Evolutionary conservation across 2,329 filamentous ascomycete species (phyloP).

Genomic region (Colletotrichum sp.): DNA sequence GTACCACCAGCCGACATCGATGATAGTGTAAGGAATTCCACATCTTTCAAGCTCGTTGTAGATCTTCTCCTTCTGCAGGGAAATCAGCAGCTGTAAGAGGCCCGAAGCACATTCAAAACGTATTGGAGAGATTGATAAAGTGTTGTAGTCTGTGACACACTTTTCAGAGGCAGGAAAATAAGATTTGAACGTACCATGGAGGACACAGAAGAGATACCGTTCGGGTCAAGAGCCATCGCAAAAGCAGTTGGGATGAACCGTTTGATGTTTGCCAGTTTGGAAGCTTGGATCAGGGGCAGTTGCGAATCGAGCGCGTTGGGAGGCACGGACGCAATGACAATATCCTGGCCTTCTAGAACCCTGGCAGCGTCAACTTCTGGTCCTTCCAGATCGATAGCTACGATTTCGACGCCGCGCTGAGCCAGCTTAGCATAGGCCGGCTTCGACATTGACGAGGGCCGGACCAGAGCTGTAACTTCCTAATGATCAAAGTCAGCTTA

Average conservation of each 20-base stretch:
- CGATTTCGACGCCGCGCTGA: not conserved
- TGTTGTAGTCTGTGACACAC: too few relatives aligned
- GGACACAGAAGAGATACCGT: not conserved
- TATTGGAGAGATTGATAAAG: too few relatives aligned
- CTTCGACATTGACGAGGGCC: not conserved
- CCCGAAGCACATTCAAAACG: fast-evolving
- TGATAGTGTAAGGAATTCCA: fast-evolving
- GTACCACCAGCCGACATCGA: not conserved
- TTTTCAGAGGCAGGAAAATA: too few relatives aligned
- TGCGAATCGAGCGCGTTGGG: not conserved
- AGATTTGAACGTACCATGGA: not conserved
- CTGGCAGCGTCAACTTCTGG: not conserved
- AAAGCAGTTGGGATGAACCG: not conserved
- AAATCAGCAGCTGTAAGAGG: fast-evolving
- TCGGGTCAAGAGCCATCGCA: not conserved
- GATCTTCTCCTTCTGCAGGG: not conserved
- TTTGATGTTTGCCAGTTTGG: not conserved
- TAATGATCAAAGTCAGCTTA: not conserved
- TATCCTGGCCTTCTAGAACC: not conserved
- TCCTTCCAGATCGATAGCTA: not conserved
- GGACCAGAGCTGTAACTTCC: not conserved
- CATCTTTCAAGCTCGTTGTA: not conserved
- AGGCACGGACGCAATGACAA: not conserved
- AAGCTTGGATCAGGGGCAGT: not conserved
- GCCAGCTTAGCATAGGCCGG: not conserved